Conservation (phyloP, 2,329 filamentous ascomycete genomes). For the Claviceps sp. region DNA sequence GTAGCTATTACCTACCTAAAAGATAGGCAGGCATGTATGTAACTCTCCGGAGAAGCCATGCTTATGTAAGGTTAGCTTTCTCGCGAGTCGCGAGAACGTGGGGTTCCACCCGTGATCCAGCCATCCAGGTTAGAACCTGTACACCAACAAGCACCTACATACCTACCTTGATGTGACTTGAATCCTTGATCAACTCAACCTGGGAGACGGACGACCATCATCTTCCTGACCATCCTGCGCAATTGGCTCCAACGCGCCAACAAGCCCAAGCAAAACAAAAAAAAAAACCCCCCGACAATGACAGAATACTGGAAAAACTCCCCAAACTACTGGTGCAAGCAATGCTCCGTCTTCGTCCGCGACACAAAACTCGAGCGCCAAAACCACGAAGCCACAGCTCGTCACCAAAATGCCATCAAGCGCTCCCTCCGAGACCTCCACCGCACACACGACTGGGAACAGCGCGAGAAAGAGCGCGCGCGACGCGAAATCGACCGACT, state of each 20-base stretch:
- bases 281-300: constrained; percentile 43
- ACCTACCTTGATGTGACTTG: no score
- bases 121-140: no score
- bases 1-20: no score
- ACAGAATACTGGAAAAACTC: constrained; percentile 98
- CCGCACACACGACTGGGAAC: constrained; percentile 65
- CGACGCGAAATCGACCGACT: constrained; percentile 76
- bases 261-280: background rate
- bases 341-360: constrained; percentile 79
- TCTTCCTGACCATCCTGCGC: no score
- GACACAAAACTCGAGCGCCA: constrained; percentile 82
- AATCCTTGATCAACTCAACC: no score
- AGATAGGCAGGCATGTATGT: no score
- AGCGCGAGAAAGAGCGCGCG: constrained; percentile 69
- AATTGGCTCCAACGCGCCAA: background rate
- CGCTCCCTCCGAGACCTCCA: constrained; percentile 83
- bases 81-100: no score
- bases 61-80: no score
- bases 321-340: constrained; percentile 96
- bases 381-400: constrained; percentile 78
- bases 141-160: no score
- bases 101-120: no score
- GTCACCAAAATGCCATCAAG: constrained; percentile 76
- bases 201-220: no score
- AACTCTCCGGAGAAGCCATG: no score